Evolutionary conservation across 768 basidiomycete genomes (phyloP), one percentile per base, ranked within the genome.

Genomic region (Tephrocybe sp.): DNA sequence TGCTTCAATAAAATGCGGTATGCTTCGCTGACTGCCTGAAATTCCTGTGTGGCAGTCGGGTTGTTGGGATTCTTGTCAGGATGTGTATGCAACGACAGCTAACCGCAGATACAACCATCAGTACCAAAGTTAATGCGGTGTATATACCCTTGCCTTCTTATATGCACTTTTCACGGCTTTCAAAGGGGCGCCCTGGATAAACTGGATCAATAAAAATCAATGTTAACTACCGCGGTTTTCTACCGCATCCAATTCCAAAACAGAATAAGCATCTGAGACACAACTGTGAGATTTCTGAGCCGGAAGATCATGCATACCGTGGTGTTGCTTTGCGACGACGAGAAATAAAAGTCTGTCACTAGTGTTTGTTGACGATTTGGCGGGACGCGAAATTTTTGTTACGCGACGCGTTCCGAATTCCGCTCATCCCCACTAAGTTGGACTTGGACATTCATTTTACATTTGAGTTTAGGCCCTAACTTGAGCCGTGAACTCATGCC

Each of bases 51-150:
- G 40, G 86, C 88, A 57, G 76, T 71, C 34, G 75, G 76, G 57
- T 89, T 80, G 36, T 76, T 77, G 0, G 76, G 82, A 52, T 89
- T 89, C 70, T 89, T 90, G 69, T 89, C 88, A 7, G 89, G 88
- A 68, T 90, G 89, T 0, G 81, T 85, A 17, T 75, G 75, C 20
- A 88, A 70, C 4, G 86, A 86, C 47, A 83, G 70, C 82, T 86
- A 48, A 42, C 20, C 48, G 23, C 12, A 36, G 18, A 12, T 2
- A n/a, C n/a, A n/a, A n/a, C n/a, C n/a, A n/a, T n/a, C n/a, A n/a
- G n/a, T n/a, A n/a, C n/a, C n/a, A n/a, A n/a, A n/a, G n/a, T n/a
- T n/a, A 18, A 33, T 7, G 39, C 52, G 45, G 30, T 9, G 18
- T 12, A 23, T 17, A 23, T n/a, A 44, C 58, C 67, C n/a, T 37